Conservation (phyloP, 1,139 yeast genomes). For the Lodderomyces oxycetoniae region DNA sequence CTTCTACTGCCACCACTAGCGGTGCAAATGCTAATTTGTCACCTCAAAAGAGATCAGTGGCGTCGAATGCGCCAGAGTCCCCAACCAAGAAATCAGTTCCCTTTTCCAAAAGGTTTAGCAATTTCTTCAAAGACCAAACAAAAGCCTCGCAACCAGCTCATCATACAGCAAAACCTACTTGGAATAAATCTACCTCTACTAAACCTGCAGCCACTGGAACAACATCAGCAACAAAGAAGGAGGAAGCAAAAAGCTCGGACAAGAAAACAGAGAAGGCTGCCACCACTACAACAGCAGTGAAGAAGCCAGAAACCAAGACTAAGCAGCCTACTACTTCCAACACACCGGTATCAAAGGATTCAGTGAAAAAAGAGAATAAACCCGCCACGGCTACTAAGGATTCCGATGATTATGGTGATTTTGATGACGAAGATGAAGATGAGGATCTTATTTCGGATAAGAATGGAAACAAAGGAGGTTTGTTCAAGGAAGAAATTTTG, state of each 20-base stretch:
- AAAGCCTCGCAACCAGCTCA: slow-evolving; percentile 5
- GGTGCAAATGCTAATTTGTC: slow-evolving; percentile 4
- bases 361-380: slow-evolving; percentile 11
- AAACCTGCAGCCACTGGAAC: slow-evolving; percentile 7
- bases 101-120: slow-evolving; percentile 13
- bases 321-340: slow-evolving; percentile 4
- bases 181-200: slow-evolving; percentile 7
- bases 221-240: slow-evolving; percentile 6
- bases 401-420: slow-evolving; percentile 11
- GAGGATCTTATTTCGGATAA: slow-evolving; percentile 28
- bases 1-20: slow-evolving; percentile 2
- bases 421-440: slow-evolving; percentile 14
- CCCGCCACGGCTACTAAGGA: slow-evolving; percentile 4
- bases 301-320: slow-evolving; percentile 3
- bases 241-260: neutral
- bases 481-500: slow-evolving; percentile 44
- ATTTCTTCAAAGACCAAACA: slow-evolving; percentile 11
- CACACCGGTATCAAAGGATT: slow-evolving; percentile 14
- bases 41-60: slow-evolving; percentile 8
- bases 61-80: slow-evolving; percentile 10
- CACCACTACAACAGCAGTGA: slow-evolving; percentile 4
- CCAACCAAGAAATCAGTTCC: slow-evolving; percentile 11
- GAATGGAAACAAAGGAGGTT: slow-evolving; percentile 28
- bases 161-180: slow-evolving; percentile 6
- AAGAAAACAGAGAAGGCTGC: slow-evolving; percentile 8